Base-by-base conservation (phyloP, 139 green algal species). In the Raphidocelis subcapitata region DNA sequence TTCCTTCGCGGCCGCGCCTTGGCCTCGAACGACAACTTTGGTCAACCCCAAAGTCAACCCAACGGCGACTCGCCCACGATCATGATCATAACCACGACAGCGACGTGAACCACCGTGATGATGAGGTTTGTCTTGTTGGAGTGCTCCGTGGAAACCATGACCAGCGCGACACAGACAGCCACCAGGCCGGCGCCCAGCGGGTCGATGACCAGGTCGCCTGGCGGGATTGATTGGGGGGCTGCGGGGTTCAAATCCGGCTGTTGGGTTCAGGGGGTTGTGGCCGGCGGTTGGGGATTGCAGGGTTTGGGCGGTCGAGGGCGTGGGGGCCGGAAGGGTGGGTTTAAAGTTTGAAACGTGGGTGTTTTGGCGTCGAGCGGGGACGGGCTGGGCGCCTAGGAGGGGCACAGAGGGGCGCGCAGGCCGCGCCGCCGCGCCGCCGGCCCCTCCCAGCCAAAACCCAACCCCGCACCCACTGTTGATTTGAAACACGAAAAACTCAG, bases 401-500 rank as follows among this genome's bases (percentile, higher is more conserved):
- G n/a, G n/a, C n/a, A n/a, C n/a, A n/a, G n/a, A n/a, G 41, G 8
- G 12, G 41, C 41, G 12, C 8, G 8, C 8, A 49, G 41, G 41
- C 41, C 41, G 41, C 41, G 8, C 41, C 41, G 8, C 12, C 12
- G 41, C 41, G 8, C 41, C 12, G 41, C 41, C 12, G 12, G 55
- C 55, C 12, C 55, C 28, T 63, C 28, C 55, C 26, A 63, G 55
- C 28, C 10, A 31, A 63, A 63, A 63, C 18, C n/a, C 23, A 18
- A 18, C 15, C 55, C 0, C 23, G 55, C n/a, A 28, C 15, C 18
- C 28, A 16, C 15, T 63, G 55, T 18, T 36, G 55, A 63, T 18
- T 18, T 23, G n/a, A 47, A 95, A 55, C 3, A 77, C 74, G 41
- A 90, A 81, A 3, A 62, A 52, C 29, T 79, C 61, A 1, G 88